Base-by-base conservation (phyloP, 1,284 basidiomycete species). In the Clitocybe nebularis region DNA sequence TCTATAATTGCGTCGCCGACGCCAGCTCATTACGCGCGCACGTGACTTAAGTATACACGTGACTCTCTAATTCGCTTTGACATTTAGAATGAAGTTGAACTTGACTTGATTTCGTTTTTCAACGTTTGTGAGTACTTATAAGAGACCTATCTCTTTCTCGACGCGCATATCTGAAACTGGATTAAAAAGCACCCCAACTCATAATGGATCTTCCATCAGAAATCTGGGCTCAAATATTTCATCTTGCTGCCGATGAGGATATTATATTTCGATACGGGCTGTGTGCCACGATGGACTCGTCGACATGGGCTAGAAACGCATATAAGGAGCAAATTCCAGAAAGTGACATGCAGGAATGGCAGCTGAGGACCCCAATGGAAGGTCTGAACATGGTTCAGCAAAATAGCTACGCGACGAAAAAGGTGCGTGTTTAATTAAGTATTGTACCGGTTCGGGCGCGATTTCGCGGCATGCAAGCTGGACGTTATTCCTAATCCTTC, bases 181-280 rank as follows among this genome's bases (percentile, higher is more conserved):
- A n/a, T n/a, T n/a, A n/a, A n/a, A n/a, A n/a, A n/a, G n/a, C n/a
- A n/a, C n/a, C n/a, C n/a, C n/a, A n/a, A n/a, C 10, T 47, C 59
- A 34, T 63, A 69, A 19, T 20, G 21, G 32, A 13, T 36, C 68
- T 88, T 3, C 84, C 84, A 9, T 69, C 74, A 10, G 84, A 88
- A 63, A 64, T 88, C 4, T 80, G 79, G 76, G 71, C 72, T 1
- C 64, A 75, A 39, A 83, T 87, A 13, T 86, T 87, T 50, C 72
- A 81, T 53, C 66, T 80, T 24, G 81, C 82, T 0, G 72, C 77
- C 7, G 79, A 83, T 38, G 82, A 85, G 54, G 78, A 81, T 49
- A 62, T 74, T 9, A 69, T 86, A 22, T 77, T 81, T 49, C 72
- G 75, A 46, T 68, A 71, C 40, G 69, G 69, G 0, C 56, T 84